Base-by-base conservation (phyloP, 768 basidiomycete genomes). In the Lactifluus piperatus region DNA sequence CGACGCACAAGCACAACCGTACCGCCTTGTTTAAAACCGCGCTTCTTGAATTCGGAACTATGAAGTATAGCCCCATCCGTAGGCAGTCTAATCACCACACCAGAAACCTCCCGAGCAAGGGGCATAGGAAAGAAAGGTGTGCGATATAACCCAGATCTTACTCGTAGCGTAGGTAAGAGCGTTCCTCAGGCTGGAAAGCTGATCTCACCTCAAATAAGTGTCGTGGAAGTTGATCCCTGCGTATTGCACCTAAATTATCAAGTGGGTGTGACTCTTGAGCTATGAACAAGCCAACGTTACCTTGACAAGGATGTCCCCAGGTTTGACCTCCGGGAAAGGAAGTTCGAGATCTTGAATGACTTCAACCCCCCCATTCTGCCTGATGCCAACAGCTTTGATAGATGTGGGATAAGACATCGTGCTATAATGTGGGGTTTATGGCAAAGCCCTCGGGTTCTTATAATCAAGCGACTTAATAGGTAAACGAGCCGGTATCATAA, bases 181-280 rank as follows among this genome's bases (percentile, higher is more conserved):
- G 16, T 36, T 20, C 9, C 18, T 32, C 20, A 71, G 45, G 66
- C 58, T 14, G 65, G 62, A 14, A 64, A 62, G 7, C n/a, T 13
- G 11, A 39, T 65, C 73, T 71, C 72, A 85, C 81, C 93, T 77
- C 68, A 80, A 83, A 70, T 95, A 94, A 45, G 82, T 83, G 69
- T 88, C 87, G 68, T 87, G 91, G 71, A 88, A 97, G 74, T 97
- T 97, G 65, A 95, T 79, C 7, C 89, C 89, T 8, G 77, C 73
- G 62, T 83, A 92, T 64, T 89, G 81, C 26, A 84, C 76, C 86
- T 85, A 67, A 53, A 3, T 24, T 32, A 9, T 10, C n/a, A 29
- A 29, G 41, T 29, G 9, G n/a, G n/a, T 11, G 20, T 22, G 5
- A 24, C 13, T 20, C 11, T 0, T 41, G 5, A n/a, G 51, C 5